These are phyloP conservation scores for Pythium coloratum DNA, from an alignment of 352 stramenopile species.

Conservation along the genomic window DNA sequence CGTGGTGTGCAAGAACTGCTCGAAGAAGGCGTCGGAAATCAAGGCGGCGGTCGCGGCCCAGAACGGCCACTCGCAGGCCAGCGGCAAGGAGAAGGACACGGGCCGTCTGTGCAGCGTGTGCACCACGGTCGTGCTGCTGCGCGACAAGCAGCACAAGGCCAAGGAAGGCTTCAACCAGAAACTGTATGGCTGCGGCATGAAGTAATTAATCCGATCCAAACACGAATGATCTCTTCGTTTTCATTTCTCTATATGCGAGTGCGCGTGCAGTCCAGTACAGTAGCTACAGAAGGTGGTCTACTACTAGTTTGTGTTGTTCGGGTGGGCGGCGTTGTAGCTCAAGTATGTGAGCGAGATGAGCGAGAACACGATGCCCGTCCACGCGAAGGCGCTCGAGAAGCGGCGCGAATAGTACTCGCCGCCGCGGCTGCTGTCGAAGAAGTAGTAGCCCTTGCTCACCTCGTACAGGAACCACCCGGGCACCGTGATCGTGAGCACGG, in stretches of 20 bases:
- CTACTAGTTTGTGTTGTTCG: not conserved
- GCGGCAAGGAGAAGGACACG: constrained; percentile 58
- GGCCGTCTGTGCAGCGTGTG: constrained; percentile 74
- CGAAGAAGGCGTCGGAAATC: constrained; percentile 71
- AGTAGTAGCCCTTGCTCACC: constrained; percentile 50
- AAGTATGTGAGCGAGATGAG: constrained; percentile 70
- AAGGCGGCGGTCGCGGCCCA: constrained; percentile 36
- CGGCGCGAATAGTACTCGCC: constrained; percentile 54
- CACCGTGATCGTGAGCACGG: constrained; percentile 68
- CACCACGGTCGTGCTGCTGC: constrained; percentile 74
- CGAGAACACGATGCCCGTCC: constrained; percentile 54
- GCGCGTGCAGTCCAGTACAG: not conserved
- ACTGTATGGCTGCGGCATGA: constrained; percentile 67
- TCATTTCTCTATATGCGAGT: not conserved
- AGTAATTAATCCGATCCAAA: constrained; percentile 38
- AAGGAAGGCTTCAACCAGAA: constrained; percentile 79
- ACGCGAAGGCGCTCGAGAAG: constrained; percentile 49
- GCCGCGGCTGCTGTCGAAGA: constrained; percentile 39
- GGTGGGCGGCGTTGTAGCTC: constrained; percentile 42
- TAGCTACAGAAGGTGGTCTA: not conserved
- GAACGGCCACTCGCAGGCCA: constrained; percentile 13
- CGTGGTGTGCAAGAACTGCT: constrained; percentile 83
- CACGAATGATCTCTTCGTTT: not conserved
- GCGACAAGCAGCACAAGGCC: constrained; percentile 71
- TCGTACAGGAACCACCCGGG: constrained; percentile 79